Percentiles rank a stretch among this genome's conserved stretches.
Evolutionary conservation across 2,329 filamentous ascomycete species (phyloP).

Genomic region (Aspergillus sp.): DNA sequence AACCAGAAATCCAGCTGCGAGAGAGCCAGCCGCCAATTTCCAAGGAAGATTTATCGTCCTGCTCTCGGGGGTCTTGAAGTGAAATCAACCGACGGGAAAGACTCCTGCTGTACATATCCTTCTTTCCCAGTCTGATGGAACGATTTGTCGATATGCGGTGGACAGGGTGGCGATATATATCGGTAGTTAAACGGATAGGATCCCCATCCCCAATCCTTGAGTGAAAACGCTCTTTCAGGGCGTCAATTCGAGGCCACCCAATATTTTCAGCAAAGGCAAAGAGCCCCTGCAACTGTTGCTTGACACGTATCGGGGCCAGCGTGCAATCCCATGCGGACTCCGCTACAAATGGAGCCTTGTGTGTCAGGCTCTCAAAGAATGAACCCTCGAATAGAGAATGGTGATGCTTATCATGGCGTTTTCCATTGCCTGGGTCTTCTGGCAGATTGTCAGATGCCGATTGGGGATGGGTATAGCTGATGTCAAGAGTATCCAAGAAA

Average conservation of each 20-base stretch:
- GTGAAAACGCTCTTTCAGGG: slow-evolving; percentile 32
- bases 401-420: slow-evolving; percentile 14
- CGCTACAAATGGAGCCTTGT: slow-evolving; percentile 12
- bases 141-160: neutral
- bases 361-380: slow-evolving; percentile 21
- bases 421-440: slow-evolving; percentile 8
- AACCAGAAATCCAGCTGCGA: slow-evolving; percentile 50
- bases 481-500: slow-evolving; percentile 49
- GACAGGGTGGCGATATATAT: slow-evolving; percentile 10
- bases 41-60: slow-evolving; percentile 8
- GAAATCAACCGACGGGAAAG: slow-evolving; percentile 22
- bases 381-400: too few relatives aligned
- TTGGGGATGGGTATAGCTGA: slow-evolving; percentile 20
- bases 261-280: slow-evolving; percentile 47
- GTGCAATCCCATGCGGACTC: slow-evolving; percentile 30
- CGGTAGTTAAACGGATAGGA: slow-evolving; percentile 4
- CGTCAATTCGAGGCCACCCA: slow-evolving; percentile 44
- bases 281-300: slow-evolving; percentile 46
- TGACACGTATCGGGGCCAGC: slow-evolving; percentile 30
- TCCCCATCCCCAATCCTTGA: slow-evolving; percentile 27
- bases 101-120: slow-evolving; percentile 27
- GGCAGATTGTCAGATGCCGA: neutral
- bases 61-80: slow-evolving; percentile 14
- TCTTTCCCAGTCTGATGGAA: slow-evolving; percentile 10
- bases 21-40: slow-evolving; percentile 51